A percentile compares a stretch with the other conserved stretches of the same genome.
Conservation (phyloP, 345 rosid species). For the Brassica juncea region DNA sequence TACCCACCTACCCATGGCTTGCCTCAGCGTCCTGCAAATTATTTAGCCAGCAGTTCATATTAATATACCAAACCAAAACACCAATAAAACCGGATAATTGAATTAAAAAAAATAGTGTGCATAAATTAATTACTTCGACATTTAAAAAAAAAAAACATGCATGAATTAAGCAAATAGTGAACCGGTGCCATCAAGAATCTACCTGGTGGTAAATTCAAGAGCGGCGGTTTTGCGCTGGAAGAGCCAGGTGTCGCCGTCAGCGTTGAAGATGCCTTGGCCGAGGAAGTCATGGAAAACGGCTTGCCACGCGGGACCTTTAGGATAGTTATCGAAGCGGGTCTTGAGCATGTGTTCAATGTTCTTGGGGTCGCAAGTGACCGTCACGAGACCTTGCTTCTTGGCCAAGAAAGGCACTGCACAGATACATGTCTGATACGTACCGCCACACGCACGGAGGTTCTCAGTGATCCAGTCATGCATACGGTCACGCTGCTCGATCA, state of each 20-base stretch:
- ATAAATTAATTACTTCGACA: no score
- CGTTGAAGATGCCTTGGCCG: conserved; percentile 89
- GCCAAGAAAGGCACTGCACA: conserved; percentile 85
- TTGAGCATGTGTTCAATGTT: conserved; percentile 86
- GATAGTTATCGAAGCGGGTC: conserved; percentile 86
- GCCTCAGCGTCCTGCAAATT: conserved; percentile 67
- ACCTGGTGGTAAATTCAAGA: conserved; percentile 93
- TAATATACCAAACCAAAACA: not conserved
- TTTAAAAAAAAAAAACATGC: not conserved
- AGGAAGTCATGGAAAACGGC: conserved; percentile 92
- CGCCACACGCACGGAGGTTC: conserved; percentile 86
- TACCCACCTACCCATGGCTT: conserved; percentile 98
- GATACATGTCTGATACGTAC: conserved; percentile 96
- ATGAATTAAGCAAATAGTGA: conserved; percentile 3
- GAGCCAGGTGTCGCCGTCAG: conserved; percentile 91
- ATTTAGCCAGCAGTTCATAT: conserved; percentile 10
- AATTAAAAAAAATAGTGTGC: not conserved
- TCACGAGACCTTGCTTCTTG: conserved; percentile 85
- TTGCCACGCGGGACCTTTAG: conserved; percentile 98
- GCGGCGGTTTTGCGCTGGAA: conserved; percentile 95
- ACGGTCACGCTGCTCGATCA: conserved; percentile 84
- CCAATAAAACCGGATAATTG: not conserved
- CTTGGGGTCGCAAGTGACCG: conserved; percentile 92
- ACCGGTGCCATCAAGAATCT: not conserved
- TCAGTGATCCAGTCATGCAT: conserved; percentile 98